These are phyloP conservation scores for Penicillium roqueforti DNA, from an alignment of 495 filamentous ascomycete species.

Conservation along the genomic window DNA sequence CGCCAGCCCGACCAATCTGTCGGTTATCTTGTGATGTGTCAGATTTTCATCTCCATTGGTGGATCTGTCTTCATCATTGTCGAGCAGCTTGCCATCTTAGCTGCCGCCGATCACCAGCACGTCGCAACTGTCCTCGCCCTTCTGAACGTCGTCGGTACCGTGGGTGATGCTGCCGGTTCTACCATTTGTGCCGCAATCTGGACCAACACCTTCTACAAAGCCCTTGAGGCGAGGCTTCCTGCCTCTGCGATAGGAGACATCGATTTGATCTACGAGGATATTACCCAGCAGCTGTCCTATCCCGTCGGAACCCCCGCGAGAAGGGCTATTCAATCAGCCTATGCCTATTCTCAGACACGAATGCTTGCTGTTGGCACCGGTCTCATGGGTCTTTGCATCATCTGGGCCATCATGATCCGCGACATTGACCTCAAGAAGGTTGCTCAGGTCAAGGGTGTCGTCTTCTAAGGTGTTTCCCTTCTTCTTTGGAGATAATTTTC, in stretches of 20 bases:
- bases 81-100: constrained; percentile 63
- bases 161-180: constrained; percentile 62
- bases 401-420: constrained; percentile 29
- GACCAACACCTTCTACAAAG: constrained; percentile 52
- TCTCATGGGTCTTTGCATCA: constrained; percentile 32
- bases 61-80: constrained; percentile 55
- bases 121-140: constrained; percentile 63
- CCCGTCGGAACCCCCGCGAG: constrained; percentile 44
- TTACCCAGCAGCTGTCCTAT: constrained; percentile 50
- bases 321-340: constrained; percentile 49
- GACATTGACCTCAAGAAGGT: constrained; percentile 19
- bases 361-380: constrained; percentile 24
- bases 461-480: constrained; percentile 11
- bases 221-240: constrained; percentile 53
- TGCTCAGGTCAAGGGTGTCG: constrained; percentile 16
- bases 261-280: constrained; percentile 46
- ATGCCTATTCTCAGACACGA: constrained; percentile 48
- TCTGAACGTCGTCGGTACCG: constrained; percentile 52
- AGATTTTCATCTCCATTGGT: constrained; percentile 65
- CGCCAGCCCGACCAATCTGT: constrained; percentile 51
- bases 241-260: constrained; percentile 29
- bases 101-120: constrained; percentile 57
- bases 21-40: constrained; percentile 65
- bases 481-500: not conserved
- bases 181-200: constrained; percentile 60